Evolutionary conservation across 108 stramenopile species (phyloP), one percentile per base, ranked within the genome.

Genomic region (Skeletonema marinoi): DNA sequence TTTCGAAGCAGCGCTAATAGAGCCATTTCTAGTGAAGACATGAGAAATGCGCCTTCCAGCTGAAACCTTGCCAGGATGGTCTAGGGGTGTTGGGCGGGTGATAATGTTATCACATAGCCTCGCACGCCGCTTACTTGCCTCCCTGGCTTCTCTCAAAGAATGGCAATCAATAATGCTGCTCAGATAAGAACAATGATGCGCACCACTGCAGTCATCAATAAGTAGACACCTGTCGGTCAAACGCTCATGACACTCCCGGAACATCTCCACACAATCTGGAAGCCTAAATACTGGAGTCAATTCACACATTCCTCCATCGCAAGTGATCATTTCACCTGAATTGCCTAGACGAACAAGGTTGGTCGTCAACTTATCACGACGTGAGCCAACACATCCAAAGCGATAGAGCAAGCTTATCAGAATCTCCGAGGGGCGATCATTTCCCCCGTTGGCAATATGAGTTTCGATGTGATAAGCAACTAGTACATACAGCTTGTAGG

Each of bases 401-500:
- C 72, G 21, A 32, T 63, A 44, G 83, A 73, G 60, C 83, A 91
- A 38, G 64, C 80, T 81, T 33, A 75, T 70, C 65, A 81, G 70
- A 3, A 81, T 66, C 54, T 81, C 80, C 6, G 80, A 81, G 36
- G 73, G 80, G 35, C 80, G 80, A 64, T 81, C 80, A 44, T 41
- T 70, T 0, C 80, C 80, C 25, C 80, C 80, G 16, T 74, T 81
- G 29, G 73, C 73, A 60, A 81, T 50, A 25, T 81, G 80, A 19
- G 35, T n/a, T 70, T 81, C 80, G 16, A 81, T 81, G 69, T 92
- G 91, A 74, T 84, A 66, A 16, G 90, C 93, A 12, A 95, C 88
- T 51, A 98, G 72, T 31, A 96, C 95, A 75, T 96, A 96, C 14
- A 97, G 89, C 60, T 88, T 89, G 84, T 88, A 98, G 10, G 90